phyloP scores from a whole-genome alignment of 805 yeast species.

The Candida morakotiae region DNA sequence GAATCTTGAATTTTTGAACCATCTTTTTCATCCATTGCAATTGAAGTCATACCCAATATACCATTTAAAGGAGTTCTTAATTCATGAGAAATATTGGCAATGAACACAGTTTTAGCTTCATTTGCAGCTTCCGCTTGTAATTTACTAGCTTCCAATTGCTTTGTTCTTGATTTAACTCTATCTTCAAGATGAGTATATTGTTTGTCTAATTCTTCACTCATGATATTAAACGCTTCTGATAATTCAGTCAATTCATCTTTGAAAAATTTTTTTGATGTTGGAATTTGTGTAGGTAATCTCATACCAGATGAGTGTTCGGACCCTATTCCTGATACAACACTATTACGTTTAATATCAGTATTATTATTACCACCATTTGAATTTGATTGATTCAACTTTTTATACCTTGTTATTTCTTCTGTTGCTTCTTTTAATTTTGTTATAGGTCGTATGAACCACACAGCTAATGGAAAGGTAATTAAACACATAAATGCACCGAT shows the following conservation, averaged over 20 bases:
- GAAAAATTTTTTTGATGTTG: constrained; percentile 43
- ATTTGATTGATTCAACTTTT: constrained; percentile 15
- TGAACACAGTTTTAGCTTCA: constrained; percentile 76
- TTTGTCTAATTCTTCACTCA: constrained; percentile 82
- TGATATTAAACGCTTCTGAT: constrained; percentile 83
- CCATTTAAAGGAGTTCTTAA: constrained; percentile 94
- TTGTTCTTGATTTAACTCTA: constrained; percentile 80
- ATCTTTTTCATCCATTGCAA: constrained; percentile 85
- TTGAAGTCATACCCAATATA: constrained; percentile 91
- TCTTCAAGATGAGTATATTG: constrained; percentile 86
- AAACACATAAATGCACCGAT: constrained; percentile 71
- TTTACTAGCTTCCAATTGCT: constrained; percentile 83
- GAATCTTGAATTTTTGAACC: constrained; percentile 65
- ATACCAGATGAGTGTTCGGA: constrained; percentile 41
- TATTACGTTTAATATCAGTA: constrained; percentile 17
- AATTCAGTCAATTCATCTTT: constrained; percentile 85
- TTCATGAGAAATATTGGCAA: constrained; percentile 46
- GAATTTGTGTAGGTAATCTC: constrained; percentile 34
- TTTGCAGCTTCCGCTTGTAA: constrained; percentile 91
- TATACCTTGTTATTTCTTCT: constrained; percentile 56
- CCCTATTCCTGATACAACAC: constrained; percentile 19
- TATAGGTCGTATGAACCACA: constrained; percentile 81
- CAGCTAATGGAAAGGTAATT: constrained; percentile 78
- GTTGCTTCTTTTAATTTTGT: constrained; percentile 77
- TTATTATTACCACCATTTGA: constrained; percentile 9